Evolutionary conservation across 306 rosid genomes (phyloP).

Genomic region (Castanea mollissima): DNA sequence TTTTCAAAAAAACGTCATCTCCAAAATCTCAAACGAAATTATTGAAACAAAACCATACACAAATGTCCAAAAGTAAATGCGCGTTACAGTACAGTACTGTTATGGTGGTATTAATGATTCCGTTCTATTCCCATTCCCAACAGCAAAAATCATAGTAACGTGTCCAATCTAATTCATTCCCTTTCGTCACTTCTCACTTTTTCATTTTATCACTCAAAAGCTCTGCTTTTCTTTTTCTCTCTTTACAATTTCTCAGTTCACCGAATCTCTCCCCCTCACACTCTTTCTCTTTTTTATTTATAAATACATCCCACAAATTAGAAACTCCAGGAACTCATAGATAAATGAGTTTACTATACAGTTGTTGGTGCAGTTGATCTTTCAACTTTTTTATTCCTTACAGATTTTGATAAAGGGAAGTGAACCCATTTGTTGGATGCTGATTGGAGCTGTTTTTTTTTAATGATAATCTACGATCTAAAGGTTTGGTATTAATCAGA

Average conservation of each 20-base stretch:
- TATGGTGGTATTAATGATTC: no score
- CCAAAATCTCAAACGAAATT: no score
- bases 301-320: constrained; percentile 1
- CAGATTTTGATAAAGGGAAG: not conserved
- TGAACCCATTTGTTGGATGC: constrained; percentile 20
- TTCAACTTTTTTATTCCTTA: constrained; percentile 14
- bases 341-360: not conserved
- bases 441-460: constrained; percentile 22
- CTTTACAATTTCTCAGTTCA: constrained; percentile 6
- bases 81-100: no score
- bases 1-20: no score
- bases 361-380: constrained; percentile 28
- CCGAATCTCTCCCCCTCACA: constrained; percentile 15
- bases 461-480: constrained; percentile 4
- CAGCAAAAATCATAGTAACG: no score
- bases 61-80: no score
- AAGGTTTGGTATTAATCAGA: constrained; percentile 13
- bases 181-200: no score
- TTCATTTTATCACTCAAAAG: constrained; percentile 15
- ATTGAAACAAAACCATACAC: no score
- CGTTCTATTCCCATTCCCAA: no score
- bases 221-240: not conserved
- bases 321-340: not conserved
- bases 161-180: no score
- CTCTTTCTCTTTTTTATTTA: not conserved